Evolutionary conservation across 2,329 filamentous ascomycete genomes (phyloP).

Genomic region (Elsinoe perseae): DNA sequence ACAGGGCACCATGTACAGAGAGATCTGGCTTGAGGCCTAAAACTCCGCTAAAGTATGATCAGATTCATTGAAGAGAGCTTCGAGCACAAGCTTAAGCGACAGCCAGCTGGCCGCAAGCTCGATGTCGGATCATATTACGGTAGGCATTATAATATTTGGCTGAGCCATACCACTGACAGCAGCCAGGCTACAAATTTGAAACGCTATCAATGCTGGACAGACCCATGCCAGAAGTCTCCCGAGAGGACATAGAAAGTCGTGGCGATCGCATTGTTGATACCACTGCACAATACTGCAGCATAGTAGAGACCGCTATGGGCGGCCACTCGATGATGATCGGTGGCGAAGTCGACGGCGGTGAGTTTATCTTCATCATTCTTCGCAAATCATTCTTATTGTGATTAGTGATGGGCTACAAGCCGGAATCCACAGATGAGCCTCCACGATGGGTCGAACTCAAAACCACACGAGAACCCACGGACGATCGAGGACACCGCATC

Average conservation of each 20-base stretch:
- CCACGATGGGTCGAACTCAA: conserved; percentile 95
- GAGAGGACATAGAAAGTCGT: conserved; percentile 71
- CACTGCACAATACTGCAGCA: conserved; percentile 88
- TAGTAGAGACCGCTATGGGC: conserved; percentile 83
- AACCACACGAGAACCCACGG: conserved; percentile 52
- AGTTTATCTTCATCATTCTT: conserved; percentile 25
- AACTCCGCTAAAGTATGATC: neutral
- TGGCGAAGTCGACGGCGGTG: conserved; percentile 87
- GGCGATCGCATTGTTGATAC: conserved; percentile 71
- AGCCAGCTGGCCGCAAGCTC: conserved; percentile 42
- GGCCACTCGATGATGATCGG: conserved; percentile 67
- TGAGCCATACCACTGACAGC: neutral
- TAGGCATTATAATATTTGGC: conserved; percentile 30
- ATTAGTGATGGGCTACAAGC: conserved; percentile 76
- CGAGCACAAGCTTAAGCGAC: conserved; percentile 56
- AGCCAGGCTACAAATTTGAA: conserved; percentile 89
- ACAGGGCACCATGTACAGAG: conserved; percentile 53
- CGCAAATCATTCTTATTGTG: neutral
- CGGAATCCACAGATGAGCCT: conserved; percentile 53
- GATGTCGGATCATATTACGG: conserved; percentile 93
- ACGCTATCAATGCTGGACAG: conserved; percentile 67
- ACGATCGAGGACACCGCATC: conserved; percentile 59
- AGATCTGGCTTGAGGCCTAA: no score
- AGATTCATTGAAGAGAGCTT: conserved; percentile 94
- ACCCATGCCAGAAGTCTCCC: conserved; percentile 63